These are phyloP conservation scores for Zoysia matrella DNA, from an alignment of 202 grass and related monocot species.

Conservation along the genomic window DNA sequence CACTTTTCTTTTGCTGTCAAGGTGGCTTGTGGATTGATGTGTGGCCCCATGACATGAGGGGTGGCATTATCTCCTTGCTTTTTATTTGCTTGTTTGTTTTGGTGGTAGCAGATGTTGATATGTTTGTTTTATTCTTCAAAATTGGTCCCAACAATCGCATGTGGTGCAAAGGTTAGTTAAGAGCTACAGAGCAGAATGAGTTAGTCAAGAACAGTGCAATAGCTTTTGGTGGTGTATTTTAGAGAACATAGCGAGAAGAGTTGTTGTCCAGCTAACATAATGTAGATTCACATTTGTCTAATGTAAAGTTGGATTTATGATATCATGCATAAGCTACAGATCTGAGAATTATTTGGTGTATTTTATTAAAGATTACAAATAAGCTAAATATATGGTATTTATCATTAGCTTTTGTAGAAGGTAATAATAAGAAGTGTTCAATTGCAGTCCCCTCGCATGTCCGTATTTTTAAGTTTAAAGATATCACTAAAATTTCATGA, in stretches of 20 bases:
- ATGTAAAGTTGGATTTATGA: too few species aligned
- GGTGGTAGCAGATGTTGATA: background rate
- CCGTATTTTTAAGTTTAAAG: background rate
- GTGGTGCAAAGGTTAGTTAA: background rate
- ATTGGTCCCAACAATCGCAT: background rate
- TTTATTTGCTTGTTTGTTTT: constrained; percentile 13
- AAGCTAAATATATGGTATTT: too few species aligned
- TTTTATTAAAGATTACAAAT: too few species aligned
- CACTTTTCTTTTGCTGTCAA: constrained; percentile 8
- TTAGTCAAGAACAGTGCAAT: background rate
- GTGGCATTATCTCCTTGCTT: constrained; percentile 29
- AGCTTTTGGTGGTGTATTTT: background rate
- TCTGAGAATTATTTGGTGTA: too few species aligned
- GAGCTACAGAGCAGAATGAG: background rate
- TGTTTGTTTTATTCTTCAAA: constrained; percentile 1
- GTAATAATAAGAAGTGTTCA: too few species aligned
- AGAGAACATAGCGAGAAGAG: background rate
- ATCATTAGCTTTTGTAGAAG: too few species aligned
- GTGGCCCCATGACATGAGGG: constrained; percentile 31
- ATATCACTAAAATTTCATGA: background rate
- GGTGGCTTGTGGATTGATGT: constrained; percentile 33
- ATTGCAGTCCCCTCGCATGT: background rate
- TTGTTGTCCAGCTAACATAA: background rate
- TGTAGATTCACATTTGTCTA: background rate
- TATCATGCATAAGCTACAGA: too few species aligned